Evolutionary conservation across 306 rosid species (phyloP).

Genomic region (Malus sieversii): DNA sequence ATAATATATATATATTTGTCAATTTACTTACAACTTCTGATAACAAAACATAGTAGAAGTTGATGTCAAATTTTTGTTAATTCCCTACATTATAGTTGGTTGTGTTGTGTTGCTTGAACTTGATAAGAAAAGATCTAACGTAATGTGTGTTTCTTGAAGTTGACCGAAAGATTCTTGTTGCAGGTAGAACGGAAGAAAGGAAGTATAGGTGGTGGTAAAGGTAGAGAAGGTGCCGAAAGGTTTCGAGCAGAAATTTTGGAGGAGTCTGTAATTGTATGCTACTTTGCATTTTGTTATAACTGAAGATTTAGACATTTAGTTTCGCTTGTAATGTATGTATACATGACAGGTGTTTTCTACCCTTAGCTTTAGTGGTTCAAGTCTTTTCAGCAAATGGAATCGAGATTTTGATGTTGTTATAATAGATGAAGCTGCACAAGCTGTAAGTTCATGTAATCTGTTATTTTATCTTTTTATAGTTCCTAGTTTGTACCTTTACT

Average conservation of each 20-base stretch:
- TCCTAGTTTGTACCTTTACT: neutral
- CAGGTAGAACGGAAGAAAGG: constrained; percentile 58
- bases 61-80: too few species aligned
- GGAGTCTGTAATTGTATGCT: constrained; percentile 78
- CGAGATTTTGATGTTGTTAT: constrained; percentile 88
- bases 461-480: neutral
- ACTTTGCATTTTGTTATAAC: constrained; percentile 6
- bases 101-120: neutral
- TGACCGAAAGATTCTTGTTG: constrained; percentile 23
- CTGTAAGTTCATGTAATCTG: constrained; percentile 48
- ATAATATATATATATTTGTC: too few species aligned
- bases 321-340: constrained; percentile 24
- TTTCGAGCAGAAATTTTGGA: constrained; percentile 69
- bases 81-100: too few species aligned
- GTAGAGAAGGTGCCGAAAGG: constrained; percentile 47
- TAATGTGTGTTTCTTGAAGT: constrained; percentile 8
- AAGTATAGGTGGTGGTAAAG: constrained; percentile 51
- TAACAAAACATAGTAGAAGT: too few species aligned
- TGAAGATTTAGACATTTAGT: neutral
- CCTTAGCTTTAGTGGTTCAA: constrained; percentile 85
- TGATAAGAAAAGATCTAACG: neutral
- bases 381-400: constrained; percentile 62
- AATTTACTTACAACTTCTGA: too few species aligned
- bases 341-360: constrained; percentile 87
- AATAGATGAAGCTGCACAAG: constrained; percentile 98